A percentile compares a stretch with the other conserved stretches of the same genome.
Evolutionary conservation across 2,329 filamentous ascomycete genomes (phyloP).

Genomic region (Sporothrix variecibatus): DNA sequence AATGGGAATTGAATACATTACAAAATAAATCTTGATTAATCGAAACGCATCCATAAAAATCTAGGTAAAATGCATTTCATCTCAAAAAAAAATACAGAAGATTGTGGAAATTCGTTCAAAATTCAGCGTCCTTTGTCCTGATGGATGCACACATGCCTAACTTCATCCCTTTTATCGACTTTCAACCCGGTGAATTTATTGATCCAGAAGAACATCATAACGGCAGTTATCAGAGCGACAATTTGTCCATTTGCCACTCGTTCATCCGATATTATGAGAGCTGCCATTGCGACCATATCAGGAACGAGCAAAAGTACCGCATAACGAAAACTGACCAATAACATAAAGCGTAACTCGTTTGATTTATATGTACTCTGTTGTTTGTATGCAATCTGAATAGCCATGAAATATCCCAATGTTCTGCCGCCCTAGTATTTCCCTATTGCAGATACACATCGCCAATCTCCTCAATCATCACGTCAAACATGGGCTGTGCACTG

Average conservation of each 20-base stretch:
- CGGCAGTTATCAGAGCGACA: background rate
- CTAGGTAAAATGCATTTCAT: too few relatives aligned
- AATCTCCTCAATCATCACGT: slow-evolving; percentile 46
- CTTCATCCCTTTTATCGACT: background rate
- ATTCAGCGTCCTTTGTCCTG: background rate
- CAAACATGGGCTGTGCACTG: slow-evolving; percentile 70
- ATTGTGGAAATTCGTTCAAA: background rate
- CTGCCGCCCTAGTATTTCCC: background rate
- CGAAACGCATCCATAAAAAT: background rate
- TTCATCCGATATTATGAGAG: background rate
- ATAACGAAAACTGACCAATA: background rate
- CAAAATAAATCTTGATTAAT: background rate
- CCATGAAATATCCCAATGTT: background rate
- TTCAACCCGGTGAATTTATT: background rate
- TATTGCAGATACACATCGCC: slow-evolving; percentile 17
- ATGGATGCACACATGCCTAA: background rate
- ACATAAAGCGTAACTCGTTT: background rate
- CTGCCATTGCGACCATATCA: background rate
- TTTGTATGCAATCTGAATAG: background rate
- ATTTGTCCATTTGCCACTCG: background rate
- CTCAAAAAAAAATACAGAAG: background rate
- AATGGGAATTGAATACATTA: too few relatives aligned
- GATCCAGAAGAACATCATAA: background rate
- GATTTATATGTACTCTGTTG: background rate
- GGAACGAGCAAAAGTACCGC: background rate